Evolutionary conservation across 1,284 basidiomycete genomes (phyloP).

Genomic region (Puccinia polysora): DNA sequence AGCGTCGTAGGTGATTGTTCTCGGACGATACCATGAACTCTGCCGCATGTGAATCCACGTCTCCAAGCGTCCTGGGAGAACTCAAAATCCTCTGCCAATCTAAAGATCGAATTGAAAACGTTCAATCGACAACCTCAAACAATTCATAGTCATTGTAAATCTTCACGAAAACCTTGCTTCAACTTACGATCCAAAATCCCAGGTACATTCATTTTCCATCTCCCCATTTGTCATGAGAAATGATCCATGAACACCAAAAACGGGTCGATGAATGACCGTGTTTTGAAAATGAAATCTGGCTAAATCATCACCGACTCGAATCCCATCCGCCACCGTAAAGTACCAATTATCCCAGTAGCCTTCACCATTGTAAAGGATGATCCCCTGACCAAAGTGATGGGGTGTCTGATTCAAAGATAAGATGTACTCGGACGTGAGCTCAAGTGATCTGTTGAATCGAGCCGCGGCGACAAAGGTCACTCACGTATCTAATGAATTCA

Average conservation of each 20-base stretch:
- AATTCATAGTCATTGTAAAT: too few relatives aligned
- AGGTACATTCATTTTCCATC: conserved; percentile 55
- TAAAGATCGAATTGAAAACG: conserved; percentile 45
- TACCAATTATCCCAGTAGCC: conserved; percentile 56
- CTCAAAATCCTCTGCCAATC: conserved; percentile 55
- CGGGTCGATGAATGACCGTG: conserved; percentile 54
- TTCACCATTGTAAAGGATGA: too few relatives aligned
- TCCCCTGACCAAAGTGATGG: conserved; percentile 55
- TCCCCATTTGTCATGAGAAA: conserved; percentile 56
- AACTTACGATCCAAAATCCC: conserved; percentile 50
- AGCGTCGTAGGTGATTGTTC: conserved; percentile 54
- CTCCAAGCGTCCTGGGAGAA: conserved; percentile 55
- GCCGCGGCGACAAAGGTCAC: not conserved
- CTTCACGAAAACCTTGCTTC: too few relatives aligned
- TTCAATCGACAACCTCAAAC: too few relatives aligned
- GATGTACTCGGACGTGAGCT: not conserved
- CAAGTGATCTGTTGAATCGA: not conserved
- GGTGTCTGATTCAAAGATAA: conserved; percentile 49
- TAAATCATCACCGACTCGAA: conserved; percentile 55
- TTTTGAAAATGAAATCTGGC: conserved; percentile 55
- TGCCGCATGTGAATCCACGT: conserved; percentile 54
- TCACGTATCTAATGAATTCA: conserved; percentile 53
- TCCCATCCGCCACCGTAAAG: conserved; percentile 55
- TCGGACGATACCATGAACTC: conserved; percentile 55
- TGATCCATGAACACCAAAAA: conserved; percentile 56